Conservation (phyloP, 2,329 filamentous ascomycete genomes). For the Trichoderma asperellum region DNA sequence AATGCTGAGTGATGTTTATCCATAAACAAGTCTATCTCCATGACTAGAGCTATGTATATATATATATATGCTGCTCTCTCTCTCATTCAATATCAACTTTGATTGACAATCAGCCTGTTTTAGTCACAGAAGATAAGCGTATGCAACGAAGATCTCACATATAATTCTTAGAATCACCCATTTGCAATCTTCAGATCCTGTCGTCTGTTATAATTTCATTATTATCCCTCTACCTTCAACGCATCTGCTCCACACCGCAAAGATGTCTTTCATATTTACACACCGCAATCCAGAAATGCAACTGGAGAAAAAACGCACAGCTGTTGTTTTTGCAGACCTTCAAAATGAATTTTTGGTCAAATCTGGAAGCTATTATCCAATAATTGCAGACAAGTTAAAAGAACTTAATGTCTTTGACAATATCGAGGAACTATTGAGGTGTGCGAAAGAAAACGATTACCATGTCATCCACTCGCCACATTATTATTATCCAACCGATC, state of each 20-base stretch:
- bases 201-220: no score
- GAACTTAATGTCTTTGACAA: not conserved
- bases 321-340: not conserved
- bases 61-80: not conserved
- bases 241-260: not conserved
- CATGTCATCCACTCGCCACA: not conserved
- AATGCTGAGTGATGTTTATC: no score
- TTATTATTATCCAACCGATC: not conserved
- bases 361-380: not conserved
- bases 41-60: not conserved
- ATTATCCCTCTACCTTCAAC: not conserved
- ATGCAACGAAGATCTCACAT: not conserved
- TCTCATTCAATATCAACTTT: not conserved
- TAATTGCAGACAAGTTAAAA: not conserved
- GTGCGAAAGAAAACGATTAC: not conserved
- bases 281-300: not conserved
- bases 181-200: not conserved
- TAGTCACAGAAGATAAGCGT: not conserved
- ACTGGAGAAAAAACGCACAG: not conserved
- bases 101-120: not conserved
- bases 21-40: not conserved
- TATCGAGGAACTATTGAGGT: not conserved
- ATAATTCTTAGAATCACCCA: not conserved
- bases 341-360: not conserved
- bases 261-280: not conserved